Base-by-base conservation (phyloP, 2,329 filamentous ascomycete species). In the Bipolaris bicolor region DNA sequence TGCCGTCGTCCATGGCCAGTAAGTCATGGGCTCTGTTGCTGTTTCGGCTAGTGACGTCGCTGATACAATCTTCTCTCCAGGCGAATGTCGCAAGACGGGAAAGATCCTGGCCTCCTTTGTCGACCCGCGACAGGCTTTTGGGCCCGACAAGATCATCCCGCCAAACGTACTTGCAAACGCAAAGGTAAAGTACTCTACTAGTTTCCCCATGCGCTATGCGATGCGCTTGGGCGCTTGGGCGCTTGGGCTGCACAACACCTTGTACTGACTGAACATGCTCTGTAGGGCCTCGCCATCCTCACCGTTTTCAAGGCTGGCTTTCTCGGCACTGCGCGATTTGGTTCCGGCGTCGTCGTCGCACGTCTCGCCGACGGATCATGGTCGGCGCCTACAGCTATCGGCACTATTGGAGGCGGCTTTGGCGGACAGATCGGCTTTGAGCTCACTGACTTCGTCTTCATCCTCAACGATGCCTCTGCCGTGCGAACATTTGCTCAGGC, bases 101-200 rank as follows among this genome's bases (percentile, higher is more conserved):
- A 97, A 96, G 83, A 98, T 98, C 72, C 86, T 99, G 67, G 86
- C 90, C 44, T 96, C 93, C 11, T 99, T 99, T 76, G 86, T 98
- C 75, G 95, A 98, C 75, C 95, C 95, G 18, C 86, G 88, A 73
- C 94, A 98, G 81, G 82, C 94, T 18, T 97, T 98, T 77, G 92
- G 94, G 5, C 94, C 95, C 54, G 95, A 98, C 78, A 98, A 98
- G 79, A 88, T 99, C 75, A 99, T 99, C 69, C 95, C 95, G 48
- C 93, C 94, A 7, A 86, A 89, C 50, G 85, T 99, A 68, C 88
- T 99, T 69, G 90, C 90, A 64, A 91, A 91, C 77, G 95, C 95
- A 71, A 97, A 99, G 87, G 90, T 92, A 79, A 40, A 65, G 49
- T 5, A 7, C 10, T 20, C 40, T 33, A n/a, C 18, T 15, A 22